phyloP scores from a whole-genome alignment of 352 stramenopile genomes.

The Phytophthora chlamydospora region DNA sequence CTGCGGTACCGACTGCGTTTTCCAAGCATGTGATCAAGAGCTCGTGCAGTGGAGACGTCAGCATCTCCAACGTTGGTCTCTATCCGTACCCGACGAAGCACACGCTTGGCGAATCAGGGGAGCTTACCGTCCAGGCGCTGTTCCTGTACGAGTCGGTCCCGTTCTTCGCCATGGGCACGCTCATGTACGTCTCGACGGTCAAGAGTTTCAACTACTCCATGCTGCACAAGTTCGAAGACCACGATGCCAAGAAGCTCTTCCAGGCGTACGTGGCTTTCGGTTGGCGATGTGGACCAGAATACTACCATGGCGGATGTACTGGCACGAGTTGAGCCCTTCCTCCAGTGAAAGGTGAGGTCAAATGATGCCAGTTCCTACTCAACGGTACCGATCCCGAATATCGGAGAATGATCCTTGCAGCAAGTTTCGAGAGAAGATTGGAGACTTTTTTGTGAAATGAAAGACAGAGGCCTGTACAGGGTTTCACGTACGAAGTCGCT shows the following conservation, averaged over 20 bases:
- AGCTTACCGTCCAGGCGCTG: conserved; percentile 43
- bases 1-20: conserved; percentile 21
- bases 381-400: too few relatives aligned
- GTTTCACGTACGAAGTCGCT: too few relatives aligned
- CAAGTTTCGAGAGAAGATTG: too few relatives aligned
- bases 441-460: too few relatives aligned
- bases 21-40: conserved; percentile 30
- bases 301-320: conserved; percentile 45
- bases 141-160: conserved; percentile 60
- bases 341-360: background rate
- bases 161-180: conserved; percentile 50
- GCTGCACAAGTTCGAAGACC: conserved; percentile 57
- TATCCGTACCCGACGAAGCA: conserved; percentile 30
- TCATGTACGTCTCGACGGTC: conserved; percentile 51
- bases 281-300: conserved; percentile 38
- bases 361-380: too few relatives aligned
- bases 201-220: conserved; percentile 69
- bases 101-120: conserved; percentile 17
- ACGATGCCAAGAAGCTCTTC: conserved; percentile 42
- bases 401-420: too few relatives aligned
- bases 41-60: conserved; percentile 33
- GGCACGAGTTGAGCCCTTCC: conserved; percentile 4
- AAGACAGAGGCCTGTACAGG: too few relatives aligned
- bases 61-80: conserved; percentile 42
- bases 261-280: conserved; percentile 51